These are phyloP conservation scores for Aspergillus eucalypticola DNA, from an alignment of 2,329 filamentous ascomycete genomes.

Conservation along the genomic window DNA sequence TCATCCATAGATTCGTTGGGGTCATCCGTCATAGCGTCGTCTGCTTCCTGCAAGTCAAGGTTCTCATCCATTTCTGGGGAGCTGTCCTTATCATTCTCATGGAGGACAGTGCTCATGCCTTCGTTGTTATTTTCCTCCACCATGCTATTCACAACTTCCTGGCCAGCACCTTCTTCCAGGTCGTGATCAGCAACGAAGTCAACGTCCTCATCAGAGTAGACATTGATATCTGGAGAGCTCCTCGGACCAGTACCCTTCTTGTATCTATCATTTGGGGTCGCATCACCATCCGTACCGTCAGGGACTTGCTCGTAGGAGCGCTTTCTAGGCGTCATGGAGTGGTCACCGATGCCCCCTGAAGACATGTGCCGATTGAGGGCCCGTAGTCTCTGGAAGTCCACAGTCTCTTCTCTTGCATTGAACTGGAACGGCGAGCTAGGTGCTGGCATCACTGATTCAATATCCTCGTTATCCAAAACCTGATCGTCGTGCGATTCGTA, in stretches of 20 bases:
- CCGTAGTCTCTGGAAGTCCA: constrained; percentile 30
- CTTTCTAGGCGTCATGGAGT: constrained; percentile 23
- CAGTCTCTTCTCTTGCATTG: constrained; percentile 35
- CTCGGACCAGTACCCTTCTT: constrained; percentile 30
- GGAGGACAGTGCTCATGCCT: constrained; percentile 45
- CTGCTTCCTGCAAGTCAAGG: constrained; percentile 23
- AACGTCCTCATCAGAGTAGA: constrained; percentile 32
- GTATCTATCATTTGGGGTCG: constrained; percentile 22
- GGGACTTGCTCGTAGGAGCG: constrained; percentile 25
- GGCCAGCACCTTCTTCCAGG: constrained; percentile 10
- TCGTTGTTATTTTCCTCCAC: constrained; percentile 43
- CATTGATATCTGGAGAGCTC: constrained; percentile 25
- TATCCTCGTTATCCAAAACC: constrained; percentile 24
- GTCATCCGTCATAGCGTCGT: constrained; percentile 34
- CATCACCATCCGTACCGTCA: constrained; percentile 13
- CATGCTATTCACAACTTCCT: constrained; percentile 36
- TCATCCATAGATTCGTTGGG: constrained; percentile 42
- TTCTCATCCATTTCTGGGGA: constrained; percentile 25
- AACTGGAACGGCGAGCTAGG: constrained; percentile 43
- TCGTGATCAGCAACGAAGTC: constrained; percentile 25
- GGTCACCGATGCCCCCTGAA: constrained; percentile 8
- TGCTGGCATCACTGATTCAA: constrained; percentile 22
- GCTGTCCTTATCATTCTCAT: constrained; percentile 25
- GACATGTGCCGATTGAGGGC: constrained; percentile 16
- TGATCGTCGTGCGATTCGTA: constrained; percentile 20